Base-by-base conservation (phyloP, 257 asterid species). In the Gentiana dahurica region DNA sequence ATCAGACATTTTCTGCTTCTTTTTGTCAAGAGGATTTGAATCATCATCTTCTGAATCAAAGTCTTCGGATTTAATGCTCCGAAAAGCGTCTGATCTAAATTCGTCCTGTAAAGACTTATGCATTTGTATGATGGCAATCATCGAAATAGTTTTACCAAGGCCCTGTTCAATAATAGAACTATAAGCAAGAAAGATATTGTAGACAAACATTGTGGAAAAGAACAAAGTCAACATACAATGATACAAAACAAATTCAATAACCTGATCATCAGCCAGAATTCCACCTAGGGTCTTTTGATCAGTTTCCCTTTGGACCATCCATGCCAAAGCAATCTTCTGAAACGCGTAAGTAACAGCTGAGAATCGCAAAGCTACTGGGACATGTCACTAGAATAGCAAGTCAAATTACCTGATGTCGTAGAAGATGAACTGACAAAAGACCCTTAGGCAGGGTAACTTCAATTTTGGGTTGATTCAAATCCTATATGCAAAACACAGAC, bases 221-320 rank as follows among this genome's bases (percentile, higher is more conserved):
- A 46, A 49, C 54, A 61, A 54, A 12, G 46, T 12, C 39, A 36
- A 41, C 46, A 41, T 54, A 57, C 24, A 24, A 24, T 24, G 24
- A 24, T 24, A 24, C 24, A n/a, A 49, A 43, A 11, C 41, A 60
- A 55, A 36, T 57, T 52, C 59, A 51, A 66, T 62, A 47, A 91
- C 99, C 97, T 92, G 99, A 76, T 92, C 99, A 73, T 92, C 99
- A 68, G 99, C 99, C 70, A 92, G 75, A 75, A 92, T 83, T 48
- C 99, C 99, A 55, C 99, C 99, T 65, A 74, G 71, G 74, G 95
- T 85, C 57, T 71, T 68, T 8, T 77, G 72, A 52, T 81, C 79
- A 64, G 88, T 80, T 77, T 92, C 99, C 81, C 82, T 88, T 57
- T 37, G 70, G 62, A 88, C 91, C 97, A 83, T 85, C 99, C 99